Percentiles rank a stretch among this genome's conserved stretches.
phyloP scores from a whole-genome alignment of 1,139 yeast species.

The Saccharomycopsis hybrid region DNA sequence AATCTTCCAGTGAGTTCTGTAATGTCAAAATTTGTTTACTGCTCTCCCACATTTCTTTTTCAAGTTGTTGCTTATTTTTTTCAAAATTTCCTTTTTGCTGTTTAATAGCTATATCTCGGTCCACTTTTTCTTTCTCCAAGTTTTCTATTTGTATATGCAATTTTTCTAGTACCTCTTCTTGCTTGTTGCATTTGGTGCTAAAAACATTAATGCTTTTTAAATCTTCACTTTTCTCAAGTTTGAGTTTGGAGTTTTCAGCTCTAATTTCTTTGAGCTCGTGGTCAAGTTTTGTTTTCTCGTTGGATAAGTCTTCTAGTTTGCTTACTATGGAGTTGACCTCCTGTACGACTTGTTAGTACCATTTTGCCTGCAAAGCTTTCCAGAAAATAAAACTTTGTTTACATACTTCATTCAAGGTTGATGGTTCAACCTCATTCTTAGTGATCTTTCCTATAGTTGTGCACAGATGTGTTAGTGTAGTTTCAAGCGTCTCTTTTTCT shows the following conservation, averaged over 20 bases:
- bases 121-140: not conserved
- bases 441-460: no score
- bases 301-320: no score
- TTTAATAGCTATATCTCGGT: not conserved
- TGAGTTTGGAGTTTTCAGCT: not conserved
- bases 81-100: not conserved
- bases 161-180: not conserved
- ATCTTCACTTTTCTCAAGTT: not conserved
- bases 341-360: no score
- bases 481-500: not conserved
- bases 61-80: not conserved
- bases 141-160: not conserved
- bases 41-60: not conserved
- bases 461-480: no score
- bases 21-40: no score
- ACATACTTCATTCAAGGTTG: no score
- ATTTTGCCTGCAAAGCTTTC: no score
- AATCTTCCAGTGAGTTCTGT: no score
- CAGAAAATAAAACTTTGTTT: no score
- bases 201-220: not conserved
- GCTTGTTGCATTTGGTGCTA: not conserved
- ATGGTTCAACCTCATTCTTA: no score
- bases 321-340: no score
- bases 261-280: not conserved
- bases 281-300: no score